Base-by-base conservation (phyloP, 768 basidiomycete species). In the Tubosaeta sp. region DNA sequence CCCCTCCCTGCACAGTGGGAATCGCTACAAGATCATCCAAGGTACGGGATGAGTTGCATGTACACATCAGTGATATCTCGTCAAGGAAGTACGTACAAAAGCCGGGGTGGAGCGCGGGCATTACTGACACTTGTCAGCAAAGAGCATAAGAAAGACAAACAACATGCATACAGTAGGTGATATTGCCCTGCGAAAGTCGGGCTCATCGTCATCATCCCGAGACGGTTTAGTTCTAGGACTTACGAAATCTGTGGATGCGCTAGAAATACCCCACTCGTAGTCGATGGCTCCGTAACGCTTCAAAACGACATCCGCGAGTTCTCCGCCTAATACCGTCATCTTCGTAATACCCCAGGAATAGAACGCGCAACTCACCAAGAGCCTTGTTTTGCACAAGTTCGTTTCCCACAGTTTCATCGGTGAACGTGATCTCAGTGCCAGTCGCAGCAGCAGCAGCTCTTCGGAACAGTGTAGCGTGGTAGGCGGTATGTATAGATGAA, bases 211-310 rank as follows among this genome's bases (percentile, higher is more conserved):
- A 44, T 34, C n/a, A 11, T 32, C 16, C 22, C 29, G 2, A 12
- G 36, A 31, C 27, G 9, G 21, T 44, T 34, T 32, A 25, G 27
- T 27, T 27, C 21, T 8, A 21, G 14, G 6, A 71, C 86, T 72
- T 58, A 90, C 90, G 56, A 92, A 91, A 63, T 91, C 90, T 3
- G 90, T 91, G 5, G 87, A 91, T 12, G 87, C 89, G 40, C 76
- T 76, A 6, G 72, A 69, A 58, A 86, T 86, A 39, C 87, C 83
- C 76, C 80, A 83, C 53, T 79, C 76, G 59, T 82, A 79, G 62
- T 86, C 82, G 48, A 86, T 73, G 3, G 68, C 67, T 0, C 84
- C 86, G 51, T 82, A 86, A 48, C 80, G 80, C 53, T 78, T 81
- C 16, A 75, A 68, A 30, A 81, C 75, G 34, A 87, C 73, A 43